Evolutionary conservation across 108 stramenopile genomes (phyloP), one percentile per base, ranked within the genome.

Genomic region (Aurantiochytrium sp.): DNA sequence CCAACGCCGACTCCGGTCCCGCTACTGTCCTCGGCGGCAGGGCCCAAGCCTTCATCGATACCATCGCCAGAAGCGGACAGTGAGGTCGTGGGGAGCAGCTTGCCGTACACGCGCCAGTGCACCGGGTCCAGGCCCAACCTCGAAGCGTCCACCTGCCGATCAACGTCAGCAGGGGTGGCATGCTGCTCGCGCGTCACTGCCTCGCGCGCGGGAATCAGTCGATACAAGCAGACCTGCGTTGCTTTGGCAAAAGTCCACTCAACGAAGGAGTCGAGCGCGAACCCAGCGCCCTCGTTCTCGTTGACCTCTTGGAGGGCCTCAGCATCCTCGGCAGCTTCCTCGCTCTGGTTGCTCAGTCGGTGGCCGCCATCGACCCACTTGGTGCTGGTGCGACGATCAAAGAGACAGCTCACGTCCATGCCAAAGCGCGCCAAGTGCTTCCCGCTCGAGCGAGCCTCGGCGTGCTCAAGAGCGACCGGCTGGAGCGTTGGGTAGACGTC

Each of bases 331-430:
- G 59, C 59, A 12, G 24, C 59, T 19, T 65, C 59, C 22, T 65
- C 59, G 19, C 59, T 65, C 59, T 65, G 59, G 22, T 65, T 10
- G 30, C n/a, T n/a, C 15, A 48, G n/a, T 6, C 39, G 45, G 45
- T 81, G 73, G 3, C 73, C 73, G 19, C 73, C 73, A 24, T 81
- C 73, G 19, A 81, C 73, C 73, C 73, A 81, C 39, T 48, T 41
- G 12, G 42, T 48, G 10, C 10, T 12, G 24, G 45, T 17, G 32
- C 42, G 45, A 21, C 39, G 39, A 42, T 41, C 39, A 17, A 81
- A 81, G 8, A 81, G 73, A 1, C 27, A 48, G 1, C 12, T 81
- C 73, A 48, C 45, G 27, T 48, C 73, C 45, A 81, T 41, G 12
- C 73, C 73, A 42, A 39, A 81, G 17, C 30, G n/a, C 6, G 39